Base-by-base conservation (phyloP, 2,329 filamentous ascomycete genomes). In the Aspergillus udagawae region DNA sequence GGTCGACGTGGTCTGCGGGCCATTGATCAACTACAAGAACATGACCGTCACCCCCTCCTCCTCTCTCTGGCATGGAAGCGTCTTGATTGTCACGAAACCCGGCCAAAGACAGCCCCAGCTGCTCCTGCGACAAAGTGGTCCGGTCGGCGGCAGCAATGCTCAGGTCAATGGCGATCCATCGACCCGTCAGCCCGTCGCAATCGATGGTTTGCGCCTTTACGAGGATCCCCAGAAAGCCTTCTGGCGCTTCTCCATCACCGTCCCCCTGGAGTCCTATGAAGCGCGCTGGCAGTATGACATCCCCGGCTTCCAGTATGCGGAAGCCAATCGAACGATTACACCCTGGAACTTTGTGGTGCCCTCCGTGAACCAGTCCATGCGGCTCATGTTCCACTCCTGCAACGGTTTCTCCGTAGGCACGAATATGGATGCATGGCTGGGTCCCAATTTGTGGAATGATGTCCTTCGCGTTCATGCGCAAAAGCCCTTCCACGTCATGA, bases 241-340 rank as follows among this genome's bases (percentile, higher is more conserved):
- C 73, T 81, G 82, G 83, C 78, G 78, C 57, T 91, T 79, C 68
- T 77, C 73, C 71, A 80, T 80, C 65, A 79, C 74, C 77, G 82
- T 81, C 70, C 93, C 76, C 77, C 88, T 86, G 83, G 88, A 70
- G 82, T 82, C 75, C 77, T 87, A 81, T 58, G 91, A 96, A 78
- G 82, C 86, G 56, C 83, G 84, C 69, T 96, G 91, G 87, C 84
- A 89, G 65, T 97, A 97, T 75, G 79, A 79, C 23, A 83, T 97
- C 58, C 83, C 85, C 7, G 83, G 83, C 14, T 77, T 94, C 68
- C 81, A 79, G 50, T 88, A 87, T 68, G 77, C 80, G 53, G 83
- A 82, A 62, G 75, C 79, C 42, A 80, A 79, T 61, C 84, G 85
- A 70, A 79, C 81, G 6, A 79, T 77, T 58, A 75, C 80, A 77